Evolutionary conservation across 2,329 filamentous ascomycete genomes (phyloP), one percentile per base, ranked within the genome.

Genomic region (Penicillium sp.): DNA sequence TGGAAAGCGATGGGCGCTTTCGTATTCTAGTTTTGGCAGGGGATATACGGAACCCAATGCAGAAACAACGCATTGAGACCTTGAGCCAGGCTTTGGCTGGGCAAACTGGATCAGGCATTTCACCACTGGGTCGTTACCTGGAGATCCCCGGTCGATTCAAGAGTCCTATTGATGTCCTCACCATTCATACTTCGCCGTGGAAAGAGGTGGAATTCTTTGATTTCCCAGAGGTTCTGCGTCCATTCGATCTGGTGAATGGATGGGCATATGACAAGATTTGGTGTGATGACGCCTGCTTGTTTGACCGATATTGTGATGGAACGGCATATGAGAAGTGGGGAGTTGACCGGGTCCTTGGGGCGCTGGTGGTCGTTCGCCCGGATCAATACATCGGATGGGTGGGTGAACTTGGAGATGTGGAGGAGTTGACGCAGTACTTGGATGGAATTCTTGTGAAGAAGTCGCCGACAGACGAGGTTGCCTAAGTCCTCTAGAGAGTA

Each of bases 251-350:
- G 13, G 68, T 73, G 7, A 66, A 75, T 0, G 84, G 84, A 0
- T 85, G 81, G 78, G 79, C 83, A 60, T 87, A 86, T 64, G 75
- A 78, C 56, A 84, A 82, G 66, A 76, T 86, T 0, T 85, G 81
- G 67, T 81, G 79, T 1, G 84, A 87, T 60, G 81, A 81, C 42
- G 37, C 54, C 37, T 68, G 62, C 25, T 19, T 42, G 1, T 67
- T 64, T 62, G 66, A 70, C 31, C 49, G 50, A 21, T 58, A 68
- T 23, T 68, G 64, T 45, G 59, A 67, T 45, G 68, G 68, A n/a
- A 64, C 59, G n/a, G 63, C 57, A 1, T 70, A 70, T 56, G 67
- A 67, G 27, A 60, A 50, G 15, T 70, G 68, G 68, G 67, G 64
- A 1, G 64, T 68, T 17, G 66, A 70, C 51, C 58, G 60, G 27